Evolutionary conservation across 2,329 filamentous ascomycete species (phyloP).

Genomic region (Cadophora malorum): DNA sequence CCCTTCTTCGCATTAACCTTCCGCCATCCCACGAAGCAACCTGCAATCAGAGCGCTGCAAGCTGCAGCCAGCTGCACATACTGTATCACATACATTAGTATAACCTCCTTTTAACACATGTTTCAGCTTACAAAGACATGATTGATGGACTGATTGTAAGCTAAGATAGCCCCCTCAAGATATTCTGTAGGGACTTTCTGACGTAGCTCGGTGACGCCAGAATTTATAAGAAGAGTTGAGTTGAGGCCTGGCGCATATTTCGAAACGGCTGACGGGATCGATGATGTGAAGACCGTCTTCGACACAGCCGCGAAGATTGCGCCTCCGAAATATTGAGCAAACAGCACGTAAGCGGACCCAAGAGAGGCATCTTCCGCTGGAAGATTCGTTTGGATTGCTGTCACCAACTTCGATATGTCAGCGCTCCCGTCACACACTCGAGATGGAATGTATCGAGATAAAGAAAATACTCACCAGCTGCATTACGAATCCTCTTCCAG

Average conservation of each 20-base stretch:
- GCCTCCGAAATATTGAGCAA: not conserved
- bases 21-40: not conserved
- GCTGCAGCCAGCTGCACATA: not conserved
- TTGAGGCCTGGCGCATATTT: not conserved
- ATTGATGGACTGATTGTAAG: conserved; percentile 1
- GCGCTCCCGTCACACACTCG: too few relatives aligned
- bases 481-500: not conserved
- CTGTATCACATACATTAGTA: not conserved
- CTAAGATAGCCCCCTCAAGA: not conserved
- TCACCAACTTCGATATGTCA: not conserved
- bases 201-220: not conserved
- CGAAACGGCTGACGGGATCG: not conserved
- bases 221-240: not conserved
- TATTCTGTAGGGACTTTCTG: not conserved
- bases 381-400: not conserved
- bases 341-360: not conserved
- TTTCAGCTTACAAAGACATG: not conserved
- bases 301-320: not conserved
- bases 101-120: not conserved
- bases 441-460: too few relatives aligned
- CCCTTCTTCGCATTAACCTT: not conserved
- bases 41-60: not conserved
- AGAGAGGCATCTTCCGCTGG: not conserved
- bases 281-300: not conserved
- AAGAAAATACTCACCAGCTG: not conserved